These are phyloP conservation scores for Talaromyces wortmannii DNA, from an alignment of 495 filamentous ascomycete genomes.

Conservation along the genomic window DNA sequence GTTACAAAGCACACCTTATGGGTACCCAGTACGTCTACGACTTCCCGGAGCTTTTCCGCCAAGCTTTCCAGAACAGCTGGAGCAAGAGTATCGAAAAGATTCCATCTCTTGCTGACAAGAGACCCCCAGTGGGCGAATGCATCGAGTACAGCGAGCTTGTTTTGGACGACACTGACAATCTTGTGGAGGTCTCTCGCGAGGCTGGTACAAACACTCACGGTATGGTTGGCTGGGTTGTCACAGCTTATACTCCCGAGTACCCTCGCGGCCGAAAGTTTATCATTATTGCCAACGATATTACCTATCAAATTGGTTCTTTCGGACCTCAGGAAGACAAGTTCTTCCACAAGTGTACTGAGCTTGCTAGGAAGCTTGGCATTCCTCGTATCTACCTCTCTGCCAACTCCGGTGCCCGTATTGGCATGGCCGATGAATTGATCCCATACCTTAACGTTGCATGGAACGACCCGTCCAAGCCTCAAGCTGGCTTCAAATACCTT, in stretches of 20 bases:
- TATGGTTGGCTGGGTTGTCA: slow-evolving; percentile 98
- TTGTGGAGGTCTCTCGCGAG: slow-evolving; percentile 88
- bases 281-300: slow-evolving; percentile 98
- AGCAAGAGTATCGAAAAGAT: slow-evolving; percentile 62
- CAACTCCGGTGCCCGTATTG: slow-evolving; percentile 98
- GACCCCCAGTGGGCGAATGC: slow-evolving; percentile 81
- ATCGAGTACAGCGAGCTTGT: slow-evolving; percentile 94
- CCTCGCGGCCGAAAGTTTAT: slow-evolving; percentile 87
- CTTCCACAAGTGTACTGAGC: slow-evolving; percentile 98
- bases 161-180: slow-evolving; percentile 84
- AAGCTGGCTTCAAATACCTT: slow-evolving; percentile 96
- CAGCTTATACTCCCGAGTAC: slow-evolving; percentile 97
- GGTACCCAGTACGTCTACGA: slow-evolving; percentile 99
- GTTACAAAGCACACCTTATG: slow-evolving; percentile 98
- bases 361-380: slow-evolving; percentile 87
- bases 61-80: slow-evolving; percentile 97
- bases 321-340: slow-evolving; percentile 94
- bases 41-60: slow-evolving; percentile 98
- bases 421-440: slow-evolving; percentile 93
- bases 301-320: slow-evolving; percentile 97
- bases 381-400: slow-evolving; percentile 96
- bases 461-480: slow-evolving; percentile 79
- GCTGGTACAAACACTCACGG: slow-evolving; percentile 91
- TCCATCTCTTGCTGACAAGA: slow-evolving; percentile 65
- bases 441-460: slow-evolving; percentile 95